phyloP scores from a whole-genome alignment of 2,329 filamentous ascomycete species.

The Pestalotiopsis sp. region DNA sequence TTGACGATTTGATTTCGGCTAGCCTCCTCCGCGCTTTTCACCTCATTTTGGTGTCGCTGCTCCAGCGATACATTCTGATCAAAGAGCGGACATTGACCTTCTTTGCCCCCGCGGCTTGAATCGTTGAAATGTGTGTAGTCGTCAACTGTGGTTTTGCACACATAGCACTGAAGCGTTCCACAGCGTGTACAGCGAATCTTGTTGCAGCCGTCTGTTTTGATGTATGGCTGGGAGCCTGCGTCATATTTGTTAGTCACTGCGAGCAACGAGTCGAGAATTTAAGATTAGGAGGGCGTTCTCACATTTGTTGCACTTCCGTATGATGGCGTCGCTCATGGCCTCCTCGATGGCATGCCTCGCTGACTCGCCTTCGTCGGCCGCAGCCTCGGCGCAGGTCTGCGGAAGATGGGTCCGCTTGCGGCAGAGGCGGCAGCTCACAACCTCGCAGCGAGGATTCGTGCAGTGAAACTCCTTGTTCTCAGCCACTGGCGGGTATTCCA shows the following conservation, averaged over 20 bases:
- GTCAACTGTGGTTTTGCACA: constrained; percentile 65
- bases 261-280: background rate
- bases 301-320: constrained; percentile 74
- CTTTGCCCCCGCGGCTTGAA: constrained; percentile 42
- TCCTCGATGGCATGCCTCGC: constrained; percentile 75
- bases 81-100: constrained; percentile 66
- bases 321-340: constrained; percentile 78
- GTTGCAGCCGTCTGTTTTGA: constrained; percentile 81
- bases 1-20: constrained; percentile 56
- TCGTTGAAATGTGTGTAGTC: constrained; percentile 74
- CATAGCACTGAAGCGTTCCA: constrained; percentile 62
- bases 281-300: constrained; percentile 17
- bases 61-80: constrained; percentile 51
- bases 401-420: constrained; percentile 71
- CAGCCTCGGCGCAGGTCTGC: constrained; percentile 68
- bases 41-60: constrained; percentile 63
- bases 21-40: constrained; percentile 60
- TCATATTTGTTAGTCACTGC: background rate
- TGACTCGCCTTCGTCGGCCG: constrained; percentile 58
- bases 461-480: constrained; percentile 75
- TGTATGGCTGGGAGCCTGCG: constrained; percentile 68
- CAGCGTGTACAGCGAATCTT: constrained; percentile 76
- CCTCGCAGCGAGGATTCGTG: constrained; percentile 63
- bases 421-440: constrained; percentile 70
- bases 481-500: constrained; percentile 68